Evolutionary conservation across 805 yeast species (phyloP).

Genomic region (Zygotorulaspora chibaensis): DNA sequence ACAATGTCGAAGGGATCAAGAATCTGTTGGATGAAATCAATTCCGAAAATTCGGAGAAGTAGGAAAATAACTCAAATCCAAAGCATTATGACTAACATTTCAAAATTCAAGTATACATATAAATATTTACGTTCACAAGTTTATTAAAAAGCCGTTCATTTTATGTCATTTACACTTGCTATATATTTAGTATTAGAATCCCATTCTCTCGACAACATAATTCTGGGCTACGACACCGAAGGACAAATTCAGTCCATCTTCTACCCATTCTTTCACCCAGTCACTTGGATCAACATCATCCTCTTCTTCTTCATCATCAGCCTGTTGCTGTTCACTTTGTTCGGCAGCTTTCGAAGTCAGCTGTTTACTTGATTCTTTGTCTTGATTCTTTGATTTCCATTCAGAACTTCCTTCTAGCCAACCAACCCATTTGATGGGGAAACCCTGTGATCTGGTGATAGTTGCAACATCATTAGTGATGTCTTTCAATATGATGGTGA

Average conservation of each 20-base stretch:
- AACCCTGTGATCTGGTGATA: slow-evolving; percentile 78
- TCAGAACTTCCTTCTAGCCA: slow-evolving; percentile 58
- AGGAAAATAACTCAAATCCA: background rate
- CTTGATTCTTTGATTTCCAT: slow-evolving; percentile 15
- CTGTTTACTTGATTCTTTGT: slow-evolving; percentile 27
- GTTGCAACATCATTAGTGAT: slow-evolving; percentile 71
- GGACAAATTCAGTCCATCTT: slow-evolving; percentile 69
- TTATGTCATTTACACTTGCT: background rate
- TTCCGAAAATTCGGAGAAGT: background rate
- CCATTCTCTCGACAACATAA: slow-evolving; percentile 82
- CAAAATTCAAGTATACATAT: background rate
- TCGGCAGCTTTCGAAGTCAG: slow-evolving; percentile 22
- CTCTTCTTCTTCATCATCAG: slow-evolving; percentile 32
- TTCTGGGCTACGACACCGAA: slow-evolving; percentile 87
- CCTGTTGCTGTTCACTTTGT: slow-evolving; percentile 13
- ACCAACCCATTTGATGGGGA: slow-evolving; percentile 86
- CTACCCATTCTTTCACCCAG: slow-evolving; percentile 78
- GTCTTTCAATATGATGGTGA: slow-evolving; percentile 73
- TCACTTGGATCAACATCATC: slow-evolving; percentile 70
- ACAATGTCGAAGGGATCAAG: slow-evolving; percentile 16
- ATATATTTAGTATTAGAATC: slow-evolving; percentile 14
- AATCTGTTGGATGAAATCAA: slow-evolving; percentile 5
- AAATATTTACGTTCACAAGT: background rate
- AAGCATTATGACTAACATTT: background rate
- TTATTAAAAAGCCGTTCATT: background rate